Evolutionary conservation across 2,329 filamentous ascomycete genomes (phyloP).

Genomic region (Ophiostoma triangulosporum): DNA sequence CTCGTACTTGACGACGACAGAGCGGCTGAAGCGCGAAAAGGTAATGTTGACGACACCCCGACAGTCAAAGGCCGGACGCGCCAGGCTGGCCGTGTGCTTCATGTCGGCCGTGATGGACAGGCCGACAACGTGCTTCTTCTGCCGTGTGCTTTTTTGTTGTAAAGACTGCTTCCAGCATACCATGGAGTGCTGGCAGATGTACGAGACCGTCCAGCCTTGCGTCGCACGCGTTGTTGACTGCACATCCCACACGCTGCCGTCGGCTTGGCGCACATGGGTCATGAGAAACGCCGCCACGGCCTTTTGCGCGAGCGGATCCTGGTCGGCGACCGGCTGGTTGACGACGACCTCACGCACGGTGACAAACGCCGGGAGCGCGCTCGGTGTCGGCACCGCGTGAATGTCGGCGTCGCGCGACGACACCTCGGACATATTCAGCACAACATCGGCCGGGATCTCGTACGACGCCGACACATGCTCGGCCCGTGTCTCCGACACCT

Average conservation of each 20-base stretch:
- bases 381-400: not conserved
- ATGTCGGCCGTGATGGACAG: slow-evolving; percentile 35
- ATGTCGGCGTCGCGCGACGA: slow-evolving; percentile 8
- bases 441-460: slow-evolving; percentile 30
- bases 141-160: slow-evolving; percentile 27
- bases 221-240: slow-evolving; percentile 29
- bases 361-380: not conserved
- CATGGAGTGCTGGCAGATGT: slow-evolving; percentile 38
- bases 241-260: slow-evolving; percentile 36
- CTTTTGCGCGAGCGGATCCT: slow-evolving; percentile 33
- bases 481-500: slow-evolving; percentile 33
- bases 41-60: slow-evolving; percentile 35
- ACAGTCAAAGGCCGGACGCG: slow-evolving; percentile 46
- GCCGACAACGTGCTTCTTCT: slow-evolving; percentile 28
- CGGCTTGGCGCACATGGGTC: slow-evolving; percentile 27
- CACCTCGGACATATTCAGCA: slow-evolving; percentile 22
- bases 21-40: slow-evolving; percentile 33
- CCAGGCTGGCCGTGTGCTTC: slow-evolving; percentile 31
- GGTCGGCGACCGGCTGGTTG: slow-evolving; percentile 3
- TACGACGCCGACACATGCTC: slow-evolving; percentile 35
- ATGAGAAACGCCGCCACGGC: slow-evolving; percentile 36
- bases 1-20: slow-evolving; percentile 39
- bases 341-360: slow-evolving; percentile 11
- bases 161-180: slow-evolving; percentile 37
- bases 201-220: slow-evolving; percentile 41